A percentile compares a stretch with the other conserved stretches of the same genome.
These are phyloP conservation scores for Penicillium robsamsonii DNA, from an alignment of 495 filamentous ascomycete genomes.

Conservation along the genomic window DNA sequence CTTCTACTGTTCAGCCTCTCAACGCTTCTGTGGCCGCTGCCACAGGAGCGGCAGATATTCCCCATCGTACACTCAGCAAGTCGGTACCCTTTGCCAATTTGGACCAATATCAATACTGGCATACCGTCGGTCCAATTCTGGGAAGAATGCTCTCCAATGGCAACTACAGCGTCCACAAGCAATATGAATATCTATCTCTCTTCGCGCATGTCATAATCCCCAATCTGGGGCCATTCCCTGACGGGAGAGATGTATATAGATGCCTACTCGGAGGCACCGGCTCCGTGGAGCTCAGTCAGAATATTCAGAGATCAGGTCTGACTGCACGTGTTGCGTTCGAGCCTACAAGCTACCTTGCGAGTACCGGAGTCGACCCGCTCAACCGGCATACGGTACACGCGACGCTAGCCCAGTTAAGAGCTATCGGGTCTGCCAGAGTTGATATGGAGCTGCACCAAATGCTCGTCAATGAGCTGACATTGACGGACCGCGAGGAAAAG, in stretches of 20 bases:
- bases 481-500: neutral
- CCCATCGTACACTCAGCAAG: neutral
- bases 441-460: neutral
- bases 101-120: slow-evolving; percentile 19
- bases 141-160: slow-evolving; percentile 3
- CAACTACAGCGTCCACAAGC: slow-evolving; percentile 14
- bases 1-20: neutral
- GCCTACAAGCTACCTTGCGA: neutral
- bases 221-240: neutral
- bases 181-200: slow-evolving; percentile 15
- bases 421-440: neutral
- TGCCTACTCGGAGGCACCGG: neutral
- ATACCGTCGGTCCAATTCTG: slow-evolving; percentile 9
- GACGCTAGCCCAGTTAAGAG: neutral
- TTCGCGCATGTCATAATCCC: slow-evolving; percentile 10
- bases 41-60: neutral
- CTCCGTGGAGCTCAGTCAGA: slow-evolving; percentile 1
- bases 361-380: neutral
- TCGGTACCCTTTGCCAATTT: slow-evolving; percentile 1
- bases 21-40: neutral
- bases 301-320: neutral
- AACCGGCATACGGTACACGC: neutral
- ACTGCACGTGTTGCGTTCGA: neutral
- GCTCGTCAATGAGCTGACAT: neutral
- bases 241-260: neutral